Base-by-base conservation (phyloP, 192 early-diverging fungal genomes). In the Coemansia furcata region DNA sequence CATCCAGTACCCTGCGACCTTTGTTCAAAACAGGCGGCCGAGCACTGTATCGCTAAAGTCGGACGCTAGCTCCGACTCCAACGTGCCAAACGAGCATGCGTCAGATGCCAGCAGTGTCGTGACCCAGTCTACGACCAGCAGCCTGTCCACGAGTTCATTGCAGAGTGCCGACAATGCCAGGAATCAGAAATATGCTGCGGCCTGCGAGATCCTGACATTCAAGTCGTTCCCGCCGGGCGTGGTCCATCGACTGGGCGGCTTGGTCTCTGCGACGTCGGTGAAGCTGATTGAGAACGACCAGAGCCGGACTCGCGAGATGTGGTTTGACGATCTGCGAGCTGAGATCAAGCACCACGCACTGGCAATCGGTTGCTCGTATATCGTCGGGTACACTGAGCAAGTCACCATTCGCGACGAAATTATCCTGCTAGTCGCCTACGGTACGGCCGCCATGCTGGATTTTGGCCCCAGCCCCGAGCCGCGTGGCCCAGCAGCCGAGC, bases 301-400 rank as follows among this genome's bases (percentile, higher is more conserved):
- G 57, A 65, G 63, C 63, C 52, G 69, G 5, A 66, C 83, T 15
- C 72, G 89, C 10, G 87, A 89, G 59, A 40, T 73, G 4, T 91
- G 89, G 89, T 91, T 88, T 86, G 66, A 80, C 10, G 92, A 94
- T 73, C 72, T 94, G 14, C 76, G 92, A 37, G 91, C 91, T 33
- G 92, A 94, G 71, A 89, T 94, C 74, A 90, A 90, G 61, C 77
- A 80, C 38, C 92, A 94, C 65, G 91, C 92, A 12, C 63, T 86
- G 55, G 73, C 81, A 0, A 66, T 92, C 7, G 85, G 86, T n/a
- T 94, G 91, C 63, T 76, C 87, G 32, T 81, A 89, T 57, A 80
- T 94, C 29, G 80, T 92, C 42, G 92, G 92, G 44, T 94, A 94
- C 74, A 79, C 83, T 14, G 92, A 94, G 63, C 73, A 73, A 3